Percentiles rank a stretch among this genome's conserved stretches.
Conservation (phyloP, 192 early-diverging fungal species). For the Irineochytrium annulatum region DNA sequence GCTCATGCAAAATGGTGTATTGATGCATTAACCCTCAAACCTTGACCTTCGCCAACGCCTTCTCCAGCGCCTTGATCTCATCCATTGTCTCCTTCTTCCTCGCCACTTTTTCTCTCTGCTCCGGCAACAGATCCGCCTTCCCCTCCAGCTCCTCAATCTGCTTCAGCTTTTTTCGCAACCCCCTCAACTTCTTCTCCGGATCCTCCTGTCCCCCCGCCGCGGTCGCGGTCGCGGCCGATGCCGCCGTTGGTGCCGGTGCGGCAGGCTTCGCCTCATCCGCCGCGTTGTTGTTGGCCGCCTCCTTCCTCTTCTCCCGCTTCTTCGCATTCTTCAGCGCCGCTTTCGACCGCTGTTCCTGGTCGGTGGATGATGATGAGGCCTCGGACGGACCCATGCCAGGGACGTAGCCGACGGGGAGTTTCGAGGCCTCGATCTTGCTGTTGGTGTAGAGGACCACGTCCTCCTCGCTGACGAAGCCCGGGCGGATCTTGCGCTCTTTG, state of each 20-base stretch:
- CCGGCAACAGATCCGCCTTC: constrained; percentile 45
- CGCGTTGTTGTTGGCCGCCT: not conserved
- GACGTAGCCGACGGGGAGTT: constrained; percentile 34
- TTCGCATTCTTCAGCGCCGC: constrained; percentile 34
- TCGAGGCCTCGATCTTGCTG: constrained; percentile 38
- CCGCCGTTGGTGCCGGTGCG: not conserved
- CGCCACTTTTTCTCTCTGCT: constrained; percentile 62
- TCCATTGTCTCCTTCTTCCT: constrained; percentile 42
- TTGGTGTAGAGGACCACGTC: constrained; percentile 64
- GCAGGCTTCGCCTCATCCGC: constrained; percentile 1
- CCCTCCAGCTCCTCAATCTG: constrained; percentile 62
- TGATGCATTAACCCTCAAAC: too few species aligned
- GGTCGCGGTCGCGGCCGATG: not conserved
- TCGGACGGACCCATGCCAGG: constrained; percentile 15
- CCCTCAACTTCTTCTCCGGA: constrained; percentile 51
- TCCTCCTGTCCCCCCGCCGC: not conserved
- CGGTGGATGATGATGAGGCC: not conserved
- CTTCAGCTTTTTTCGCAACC: constrained; percentile 64
- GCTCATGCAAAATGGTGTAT: too few species aligned
- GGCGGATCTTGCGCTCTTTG: constrained; percentile 65
- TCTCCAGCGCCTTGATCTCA: constrained; percentile 35
- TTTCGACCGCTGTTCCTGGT: constrained; percentile 8
- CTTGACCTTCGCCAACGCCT: constrained; percentile 9
- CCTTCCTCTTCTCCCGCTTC: constrained; percentile 15
- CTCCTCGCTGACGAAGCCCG: constrained; percentile 63